Percentiles rank a stretch among this genome's conserved stretches.
Evolutionary conservation across 306 rosid species (phyloP).

Genomic region (Cucumis melo): DNA sequence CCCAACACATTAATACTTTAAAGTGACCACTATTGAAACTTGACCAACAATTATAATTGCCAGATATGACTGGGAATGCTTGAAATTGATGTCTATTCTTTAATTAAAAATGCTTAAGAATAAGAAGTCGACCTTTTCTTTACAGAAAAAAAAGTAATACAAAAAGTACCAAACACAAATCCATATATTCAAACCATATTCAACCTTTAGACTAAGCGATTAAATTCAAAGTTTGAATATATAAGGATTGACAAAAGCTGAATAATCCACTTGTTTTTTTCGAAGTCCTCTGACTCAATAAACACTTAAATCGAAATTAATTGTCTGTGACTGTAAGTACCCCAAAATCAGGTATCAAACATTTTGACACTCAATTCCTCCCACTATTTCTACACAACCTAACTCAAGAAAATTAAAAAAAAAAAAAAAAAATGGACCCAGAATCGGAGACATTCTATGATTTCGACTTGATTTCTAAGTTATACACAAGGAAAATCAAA

Average conservation of each 20-base stretch:
- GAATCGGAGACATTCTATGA: not conserved
- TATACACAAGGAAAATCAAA: slow-evolving; percentile 1
- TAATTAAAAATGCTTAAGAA: not conserved
- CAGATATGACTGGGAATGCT: too few species aligned
- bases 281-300: not conserved
- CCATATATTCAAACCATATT: too few species aligned
- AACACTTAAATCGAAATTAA: not conserved
- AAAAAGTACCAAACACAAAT: not conserved
- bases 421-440: too few species aligned
- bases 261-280: not conserved
- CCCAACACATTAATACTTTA: not conserved
- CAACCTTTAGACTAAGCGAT: not conserved
- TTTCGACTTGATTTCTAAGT: not conserved
- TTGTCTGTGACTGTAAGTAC: not conserved
- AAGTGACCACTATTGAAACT: not conserved
- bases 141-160: not conserved
- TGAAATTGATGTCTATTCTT: too few species aligned
- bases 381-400: not conserved
- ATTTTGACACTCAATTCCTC: not conserved
- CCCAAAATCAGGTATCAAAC: not conserved
- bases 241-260: not conserved
- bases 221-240: not conserved
- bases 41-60: not conserved
- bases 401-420: not conserved
- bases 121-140: not conserved